A percentile compares a stretch with the other conserved stretches of the same genome.
phyloP scores from a whole-genome alignment of 2,329 filamentous ascomycete genomes.

The Penicillium concentricum region DNA sequence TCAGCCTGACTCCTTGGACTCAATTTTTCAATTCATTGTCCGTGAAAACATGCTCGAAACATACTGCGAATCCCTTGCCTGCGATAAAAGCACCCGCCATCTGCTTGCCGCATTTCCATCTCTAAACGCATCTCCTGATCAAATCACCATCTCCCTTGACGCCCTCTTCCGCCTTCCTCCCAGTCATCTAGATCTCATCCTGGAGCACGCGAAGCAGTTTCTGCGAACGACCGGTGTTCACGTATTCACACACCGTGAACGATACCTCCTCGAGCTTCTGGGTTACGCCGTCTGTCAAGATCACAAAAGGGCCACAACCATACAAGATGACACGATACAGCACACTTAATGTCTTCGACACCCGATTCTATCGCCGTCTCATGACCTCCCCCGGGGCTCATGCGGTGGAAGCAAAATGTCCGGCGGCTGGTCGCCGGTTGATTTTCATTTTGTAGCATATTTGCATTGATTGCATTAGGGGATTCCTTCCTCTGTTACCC shows the following conservation, averaged over 20 bases:
- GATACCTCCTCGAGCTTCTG: conserved; percentile 23
- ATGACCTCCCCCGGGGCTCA: neutral
- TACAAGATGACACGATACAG: neutral
- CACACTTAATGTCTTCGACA: neutral
- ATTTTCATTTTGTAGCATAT: neutral
- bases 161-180: conserved; percentile 11
- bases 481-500: neutral
- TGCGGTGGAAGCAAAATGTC: neutral
- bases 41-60: conserved; percentile 27
- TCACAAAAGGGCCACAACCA: conserved; percentile 6
- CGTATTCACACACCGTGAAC: conserved; percentile 23
- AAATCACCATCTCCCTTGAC: conserved; percentile 17
- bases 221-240: conserved; percentile 13
- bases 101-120: conserved; percentile 7
- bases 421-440: neutral
- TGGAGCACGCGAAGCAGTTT: conserved; percentile 15
- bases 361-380: neutral
- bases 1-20: conserved; percentile 17
- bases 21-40: conserved; percentile 26
- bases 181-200: neutral
- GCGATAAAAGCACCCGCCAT: conserved; percentile 11
- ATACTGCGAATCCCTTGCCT: conserved; percentile 28
- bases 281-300: conserved; percentile 23
- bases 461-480: conserved; percentile 4
- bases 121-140: neutral